phyloP scores from a whole-genome alignment of 2,329 filamentous ascomycete genomes.

The Emydomyces testavorans region DNA sequence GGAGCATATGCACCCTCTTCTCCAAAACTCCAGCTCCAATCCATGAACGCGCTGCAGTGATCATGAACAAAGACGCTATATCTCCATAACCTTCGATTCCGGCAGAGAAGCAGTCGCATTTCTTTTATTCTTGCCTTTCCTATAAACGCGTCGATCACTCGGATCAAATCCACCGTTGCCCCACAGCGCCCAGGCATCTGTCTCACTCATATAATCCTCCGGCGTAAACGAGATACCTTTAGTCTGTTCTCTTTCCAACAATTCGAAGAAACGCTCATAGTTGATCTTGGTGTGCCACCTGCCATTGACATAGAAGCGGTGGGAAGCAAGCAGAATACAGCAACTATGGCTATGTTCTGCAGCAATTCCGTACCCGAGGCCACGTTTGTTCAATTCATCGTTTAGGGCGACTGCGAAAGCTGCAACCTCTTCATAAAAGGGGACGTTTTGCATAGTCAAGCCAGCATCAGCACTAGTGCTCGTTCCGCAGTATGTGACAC shows the following conservation, averaged over 20 bases:
- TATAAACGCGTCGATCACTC: slow-evolving; percentile 71
- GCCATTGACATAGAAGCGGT: slow-evolving; percentile 62
- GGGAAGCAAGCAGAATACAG: slow-evolving; percentile 75
- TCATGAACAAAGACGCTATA: neutral
- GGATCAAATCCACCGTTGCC: slow-evolving; percentile 92
- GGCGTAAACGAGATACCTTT: slow-evolving; percentile 61
- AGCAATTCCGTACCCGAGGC: slow-evolving; percentile 76
- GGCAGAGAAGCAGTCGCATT: neutral
- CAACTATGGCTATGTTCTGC: slow-evolving; percentile 94
- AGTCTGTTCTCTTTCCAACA: slow-evolving; percentile 53
- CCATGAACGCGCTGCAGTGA: too few species aligned
- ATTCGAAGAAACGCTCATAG: slow-evolving; percentile 75
- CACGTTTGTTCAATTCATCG: slow-evolving; percentile 53
- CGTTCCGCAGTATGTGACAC: slow-evolving; percentile 93
- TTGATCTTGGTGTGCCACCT: slow-evolving; percentile 89
- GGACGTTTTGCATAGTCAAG: slow-evolving; percentile 93
- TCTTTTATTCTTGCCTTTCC: slow-evolving; percentile 55
- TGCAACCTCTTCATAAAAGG: slow-evolving; percentile 83
- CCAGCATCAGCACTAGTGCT: slow-evolving; percentile 72
- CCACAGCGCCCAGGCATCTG: slow-evolving; percentile 90
- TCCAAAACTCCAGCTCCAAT: too few species aligned
- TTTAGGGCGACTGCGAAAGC: slow-evolving; percentile 71
- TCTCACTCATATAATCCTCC: slow-evolving; percentile 84
- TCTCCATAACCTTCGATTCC: neutral
- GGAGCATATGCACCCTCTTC: too few species aligned